Evolutionary conservation across 208 protist genomes (phyloP), one percentile per base, ranked within the genome.

Genomic region (Trypanosoma grayi): DNA sequence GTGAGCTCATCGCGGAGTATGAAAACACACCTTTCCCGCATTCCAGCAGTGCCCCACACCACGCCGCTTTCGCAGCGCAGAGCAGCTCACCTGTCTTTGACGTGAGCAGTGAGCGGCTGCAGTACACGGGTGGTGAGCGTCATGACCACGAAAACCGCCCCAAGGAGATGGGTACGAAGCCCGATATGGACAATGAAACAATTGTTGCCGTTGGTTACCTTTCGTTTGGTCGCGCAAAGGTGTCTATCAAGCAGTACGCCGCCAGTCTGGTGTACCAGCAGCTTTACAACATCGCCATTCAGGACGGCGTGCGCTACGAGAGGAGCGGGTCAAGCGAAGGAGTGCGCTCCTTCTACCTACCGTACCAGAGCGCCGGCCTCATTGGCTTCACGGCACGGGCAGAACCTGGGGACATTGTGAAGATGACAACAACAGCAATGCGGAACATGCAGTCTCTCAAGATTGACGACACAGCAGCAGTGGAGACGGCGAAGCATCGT

Each of bases 161-260:
- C 33, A 92, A 92, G 70, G 83, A 59, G 33, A 94, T 94, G 83
- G 58, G 81, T 48, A 92, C 88, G 36, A 92, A 92, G 72, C 88
- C 88, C 10, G 78, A 91, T 62, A 92, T 92, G 83, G 73, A 90
- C 43, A 78, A 46, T 9, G 86, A 95, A 71, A 87, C 82, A 16
- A 87, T 90, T 72, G 69, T 83, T 68, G 90, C 90, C 14, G 75
- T 95, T 27, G 90, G 90, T 47, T 95, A 82, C 75, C 74, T 88
- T 44, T 59, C 76, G 28, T 83, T 78, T 70, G 90, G 90, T 55
- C 75, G 78, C 31, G 62, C 74, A 52, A 71, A 58, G 45, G 70
- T 60, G 27, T 73, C 50, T 56, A 16, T 87, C 39, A 83, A 80
- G 76, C 67, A 77, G 53, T 83, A 92, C 73, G 86, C 86, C 31